A percentile compares a stretch with the other conserved stretches of the same genome.
Evolutionary conservation across 257 asterid species (phyloP).

Genomic region (Striga asiatica): DNA sequence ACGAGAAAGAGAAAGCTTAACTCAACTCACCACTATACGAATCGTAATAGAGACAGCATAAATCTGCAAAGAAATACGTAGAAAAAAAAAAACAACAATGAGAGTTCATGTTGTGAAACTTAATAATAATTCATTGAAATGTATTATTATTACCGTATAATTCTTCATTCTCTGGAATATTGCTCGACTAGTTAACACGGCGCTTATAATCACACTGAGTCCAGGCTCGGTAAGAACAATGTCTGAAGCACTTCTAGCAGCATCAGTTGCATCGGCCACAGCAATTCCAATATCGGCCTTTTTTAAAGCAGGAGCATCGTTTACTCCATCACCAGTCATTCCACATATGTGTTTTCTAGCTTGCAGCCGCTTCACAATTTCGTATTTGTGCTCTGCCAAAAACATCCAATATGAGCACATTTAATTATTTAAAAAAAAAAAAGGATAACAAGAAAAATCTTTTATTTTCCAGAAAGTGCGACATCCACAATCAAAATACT

Average conservation of each 20-base stretch:
- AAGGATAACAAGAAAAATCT: neutral
- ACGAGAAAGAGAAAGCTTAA: neutral
- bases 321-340: slow-evolving; percentile 97
- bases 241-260: neutral
- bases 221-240: neutral
- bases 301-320: slow-evolving; percentile 94
- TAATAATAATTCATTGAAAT: neutral
- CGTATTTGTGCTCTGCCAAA: slow-evolving; percentile 76
- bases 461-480: neutral
- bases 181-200: neutral
- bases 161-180: neutral
- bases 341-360: slow-evolving; percentile 91
- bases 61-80: neutral
- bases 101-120: neutral
- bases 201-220: neutral
- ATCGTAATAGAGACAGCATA: neutral
- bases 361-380: slow-evolving; percentile 85
- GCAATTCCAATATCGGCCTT: slow-evolving; percentile 95
- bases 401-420: neutral
- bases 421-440: neutral
- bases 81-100: neutral
- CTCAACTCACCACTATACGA: neutral
- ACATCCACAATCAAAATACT: neutral
- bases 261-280: slow-evolving; percentile 19
- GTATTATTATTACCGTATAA: neutral